Conservation (phyloP, 2,329 filamentous ascomycete species). For the Nemania diffusa region DNA sequence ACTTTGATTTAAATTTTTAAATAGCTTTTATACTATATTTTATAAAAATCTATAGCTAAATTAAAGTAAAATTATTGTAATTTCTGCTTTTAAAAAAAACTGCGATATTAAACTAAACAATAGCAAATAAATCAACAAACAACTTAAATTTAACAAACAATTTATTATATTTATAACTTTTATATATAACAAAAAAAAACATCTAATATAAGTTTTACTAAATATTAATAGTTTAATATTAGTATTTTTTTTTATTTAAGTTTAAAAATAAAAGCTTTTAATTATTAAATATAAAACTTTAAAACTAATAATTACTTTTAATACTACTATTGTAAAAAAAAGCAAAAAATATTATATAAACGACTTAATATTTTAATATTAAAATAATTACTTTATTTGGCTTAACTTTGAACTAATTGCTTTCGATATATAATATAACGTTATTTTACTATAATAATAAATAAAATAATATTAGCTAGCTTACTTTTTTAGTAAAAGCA, state of each 20-base stretch:
- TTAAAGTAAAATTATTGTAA: not conserved
- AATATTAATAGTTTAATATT: no score
- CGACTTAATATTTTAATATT: not conserved
- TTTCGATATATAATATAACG: not conserved
- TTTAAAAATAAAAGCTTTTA: conserved; percentile 8
- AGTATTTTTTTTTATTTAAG: conserved; percentile 2
- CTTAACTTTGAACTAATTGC: not conserved
- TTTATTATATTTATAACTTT: no score
- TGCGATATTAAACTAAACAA: conserved; percentile 1
- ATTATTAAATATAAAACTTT: no score
- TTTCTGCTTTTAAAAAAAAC: conserved; percentile 6
- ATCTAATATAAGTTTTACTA: no score
- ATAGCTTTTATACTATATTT: not conserved
- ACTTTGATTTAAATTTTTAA: conserved; percentile 11
- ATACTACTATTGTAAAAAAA: not conserved
- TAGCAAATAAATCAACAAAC: not conserved
- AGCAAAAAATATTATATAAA: not conserved
- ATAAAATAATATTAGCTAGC: not conserved
- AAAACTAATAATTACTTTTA: not conserved
- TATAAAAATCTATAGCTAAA: not conserved
- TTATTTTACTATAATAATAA: not conserved
- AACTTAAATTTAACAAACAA: no score
- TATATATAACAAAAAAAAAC: no score
- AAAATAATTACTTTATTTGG: not conserved
- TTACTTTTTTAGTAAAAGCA: no score